Conservation (phyloP, 768 basidiomycete species). For the Naematelia aurantialba region DNA sequence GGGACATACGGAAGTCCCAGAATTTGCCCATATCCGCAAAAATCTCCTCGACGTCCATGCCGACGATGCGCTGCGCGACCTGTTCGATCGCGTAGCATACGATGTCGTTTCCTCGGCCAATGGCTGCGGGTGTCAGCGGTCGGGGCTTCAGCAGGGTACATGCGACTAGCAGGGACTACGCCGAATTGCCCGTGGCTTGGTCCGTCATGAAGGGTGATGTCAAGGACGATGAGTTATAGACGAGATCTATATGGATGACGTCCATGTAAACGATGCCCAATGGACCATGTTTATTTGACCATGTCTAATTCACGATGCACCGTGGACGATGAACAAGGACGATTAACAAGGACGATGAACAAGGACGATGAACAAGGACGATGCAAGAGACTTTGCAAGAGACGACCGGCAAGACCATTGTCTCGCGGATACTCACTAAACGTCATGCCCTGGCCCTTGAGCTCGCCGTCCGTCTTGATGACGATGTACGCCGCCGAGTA, state of each 20-base stretch:
- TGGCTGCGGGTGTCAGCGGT: conserved; percentile 31
- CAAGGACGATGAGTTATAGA: no score
- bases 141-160: background rate
- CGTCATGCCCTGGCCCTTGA: conserved; percentile 64
- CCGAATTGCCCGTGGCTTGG: no score
- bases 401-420: background rate
- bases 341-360: no score
- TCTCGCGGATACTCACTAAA: conserved; percentile 47
- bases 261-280: no score
- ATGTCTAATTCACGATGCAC: no score
- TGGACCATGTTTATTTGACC: no score
- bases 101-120: conserved; percentile 80
- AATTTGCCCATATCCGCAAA: conserved; percentile 87
- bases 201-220: no score
- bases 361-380: no score
- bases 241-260: no score
- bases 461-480: conserved; percentile 64
- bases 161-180: no score
- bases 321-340: no score
- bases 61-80: conserved; percentile 75
- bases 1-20: conserved; percentile 63
- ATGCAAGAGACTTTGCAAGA: no score
- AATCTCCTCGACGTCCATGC: conserved; percentile 73
- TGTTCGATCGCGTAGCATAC: conserved; percentile 76
- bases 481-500: conserved; percentile 90